Evolutionary conservation across 2,329 filamentous ascomycete genomes (phyloP).

Genomic region (Alternaria metachromatica): DNA sequence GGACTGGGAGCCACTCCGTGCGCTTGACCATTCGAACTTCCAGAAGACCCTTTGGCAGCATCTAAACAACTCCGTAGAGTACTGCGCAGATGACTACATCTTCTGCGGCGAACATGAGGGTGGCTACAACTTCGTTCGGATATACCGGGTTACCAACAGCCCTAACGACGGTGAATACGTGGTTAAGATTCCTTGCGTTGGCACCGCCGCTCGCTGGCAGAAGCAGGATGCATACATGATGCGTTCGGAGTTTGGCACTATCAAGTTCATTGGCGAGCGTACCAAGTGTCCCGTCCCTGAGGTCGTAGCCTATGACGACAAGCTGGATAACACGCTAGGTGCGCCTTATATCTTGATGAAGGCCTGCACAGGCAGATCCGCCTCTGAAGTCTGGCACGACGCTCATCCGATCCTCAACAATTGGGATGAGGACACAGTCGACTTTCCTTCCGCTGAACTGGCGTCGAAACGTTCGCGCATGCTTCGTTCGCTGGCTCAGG

Average conservation of each 20-base stretch:
- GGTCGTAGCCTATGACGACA: neutral
- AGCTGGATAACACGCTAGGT: neutral
- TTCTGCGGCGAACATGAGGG: neutral
- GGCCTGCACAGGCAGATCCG: neutral
- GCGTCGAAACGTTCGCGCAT: neutral
- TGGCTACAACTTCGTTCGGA: neutral
- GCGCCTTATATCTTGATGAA: neutral
- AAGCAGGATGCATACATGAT: neutral
- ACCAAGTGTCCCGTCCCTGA: neutral
- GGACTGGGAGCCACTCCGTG: neutral
- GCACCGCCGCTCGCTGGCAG: neutral
- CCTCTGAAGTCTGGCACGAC: neutral
- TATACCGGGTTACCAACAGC: neutral
- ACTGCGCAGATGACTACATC: neutral
- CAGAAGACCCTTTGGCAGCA: constrained; percentile 16
- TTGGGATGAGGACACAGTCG: neutral
- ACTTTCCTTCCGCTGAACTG: neutral
- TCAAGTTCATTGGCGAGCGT: neutral
- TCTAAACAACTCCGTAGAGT: constrained; percentile 1
- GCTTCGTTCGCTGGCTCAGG: neutral
- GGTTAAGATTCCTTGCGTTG: neutral
- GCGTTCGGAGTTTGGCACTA: neutral
- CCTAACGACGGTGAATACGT: neutral
- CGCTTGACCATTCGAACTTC: neutral
- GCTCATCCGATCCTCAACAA: neutral